Evolutionary conservation across 768 basidiomycete species (phyloP).

Genomic region (Strobilomyces echinocephalus): DNA sequence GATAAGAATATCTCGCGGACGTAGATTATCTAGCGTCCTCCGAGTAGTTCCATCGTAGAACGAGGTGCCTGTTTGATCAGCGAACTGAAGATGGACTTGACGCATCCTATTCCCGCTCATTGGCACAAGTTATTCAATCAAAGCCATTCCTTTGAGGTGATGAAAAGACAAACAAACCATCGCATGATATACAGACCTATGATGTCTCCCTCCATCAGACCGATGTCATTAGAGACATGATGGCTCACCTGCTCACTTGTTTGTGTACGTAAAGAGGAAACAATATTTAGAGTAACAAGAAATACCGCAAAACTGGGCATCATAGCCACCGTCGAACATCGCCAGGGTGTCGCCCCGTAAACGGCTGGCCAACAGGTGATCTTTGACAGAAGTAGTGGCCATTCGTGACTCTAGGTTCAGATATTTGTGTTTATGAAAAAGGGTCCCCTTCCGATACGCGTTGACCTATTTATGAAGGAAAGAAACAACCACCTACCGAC

Average conservation of each 20-base stretch:
- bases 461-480: background rate
- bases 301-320: too few species aligned
- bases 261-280: background rate
- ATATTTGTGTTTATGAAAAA: too few species aligned
- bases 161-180: conserved; percentile 13
- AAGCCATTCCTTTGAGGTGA: too few species aligned
- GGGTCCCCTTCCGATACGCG: background rate
- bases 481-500: background rate
- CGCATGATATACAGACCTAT: conserved; percentile 38
- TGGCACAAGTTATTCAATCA: background rate
- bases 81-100: conserved; percentile 26
- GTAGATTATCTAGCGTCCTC: conserved; percentile 27
- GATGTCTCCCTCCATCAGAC: conserved; percentile 20
- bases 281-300: too few species aligned
- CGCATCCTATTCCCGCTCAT: too few species aligned
- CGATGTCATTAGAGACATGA: background rate
- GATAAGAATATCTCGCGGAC: too few species aligned
- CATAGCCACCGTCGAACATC: too few species aligned
- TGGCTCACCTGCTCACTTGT: conserved; percentile 35
- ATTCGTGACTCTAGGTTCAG: too few species aligned
- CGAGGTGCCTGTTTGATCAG: conserved; percentile 20
- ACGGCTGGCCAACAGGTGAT: too few species aligned
- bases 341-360: too few species aligned
- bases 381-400: too few species aligned
- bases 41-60: conserved; percentile 24